Conservation (phyloP, 2,329 filamentous ascomycete species). For the Pestalotiopsis sp. region DNA sequence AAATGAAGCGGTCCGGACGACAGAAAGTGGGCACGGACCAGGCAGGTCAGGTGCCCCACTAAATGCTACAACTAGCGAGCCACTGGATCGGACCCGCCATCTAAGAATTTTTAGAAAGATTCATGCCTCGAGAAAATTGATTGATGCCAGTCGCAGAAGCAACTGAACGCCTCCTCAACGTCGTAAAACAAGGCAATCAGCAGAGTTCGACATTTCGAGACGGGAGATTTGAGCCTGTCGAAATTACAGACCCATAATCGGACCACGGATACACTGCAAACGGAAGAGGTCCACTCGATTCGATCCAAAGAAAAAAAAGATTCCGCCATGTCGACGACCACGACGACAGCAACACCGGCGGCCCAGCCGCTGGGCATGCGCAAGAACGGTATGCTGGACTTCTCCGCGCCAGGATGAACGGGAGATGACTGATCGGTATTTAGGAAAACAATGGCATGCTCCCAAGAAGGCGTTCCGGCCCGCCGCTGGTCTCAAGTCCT, state of each 20-base stretch:
- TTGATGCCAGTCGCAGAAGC: background rate
- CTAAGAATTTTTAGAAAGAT: constrained; percentile 5
- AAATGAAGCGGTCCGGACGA: background rate
- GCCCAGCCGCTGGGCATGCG: constrained; percentile 65
- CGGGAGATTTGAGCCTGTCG: background rate
- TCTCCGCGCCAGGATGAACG: background rate
- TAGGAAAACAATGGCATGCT: constrained; percentile 94
- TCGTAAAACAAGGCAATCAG: background rate
- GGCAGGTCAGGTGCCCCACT: background rate
- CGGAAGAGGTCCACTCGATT: background rate
- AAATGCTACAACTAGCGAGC: background rate
- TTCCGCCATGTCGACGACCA: constrained; percentile 16
- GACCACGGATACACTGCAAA: background rate
- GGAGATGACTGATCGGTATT: background rate
- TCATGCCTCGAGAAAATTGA: background rate
- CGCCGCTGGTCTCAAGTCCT: constrained; percentile 73
- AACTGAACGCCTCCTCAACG: background rate
- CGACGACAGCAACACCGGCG: constrained; percentile 33
- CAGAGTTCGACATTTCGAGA: background rate
- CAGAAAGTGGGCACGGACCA: background rate
- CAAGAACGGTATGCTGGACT: constrained; percentile 68
- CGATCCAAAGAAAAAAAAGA: background rate
- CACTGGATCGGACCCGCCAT: background rate
- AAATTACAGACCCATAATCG: background rate
- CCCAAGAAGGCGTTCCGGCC: constrained; percentile 85